A percentile compares a stretch with the other conserved stretches of the same genome.
Conservation (phyloP, 352 stramenopile species). For the Phytophthora sp. region DNA sequence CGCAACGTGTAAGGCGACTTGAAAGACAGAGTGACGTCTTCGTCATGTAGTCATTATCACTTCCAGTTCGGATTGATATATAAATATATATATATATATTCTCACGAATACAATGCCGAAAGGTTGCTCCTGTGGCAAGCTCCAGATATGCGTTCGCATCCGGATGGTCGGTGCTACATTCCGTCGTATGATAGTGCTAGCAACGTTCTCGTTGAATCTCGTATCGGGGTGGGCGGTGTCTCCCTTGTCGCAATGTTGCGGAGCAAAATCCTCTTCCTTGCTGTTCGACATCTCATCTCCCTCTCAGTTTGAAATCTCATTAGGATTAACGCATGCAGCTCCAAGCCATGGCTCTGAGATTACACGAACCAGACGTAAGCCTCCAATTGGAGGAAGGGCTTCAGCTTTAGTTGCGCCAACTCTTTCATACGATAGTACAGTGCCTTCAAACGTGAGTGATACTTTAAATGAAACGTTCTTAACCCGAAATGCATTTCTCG, state of each 20-base stretch:
- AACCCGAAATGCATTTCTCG: not conserved
- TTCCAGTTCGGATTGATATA: not conserved
- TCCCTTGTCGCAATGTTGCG: too few species aligned
- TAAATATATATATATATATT: too few species aligned
- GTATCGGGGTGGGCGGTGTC: too few species aligned
- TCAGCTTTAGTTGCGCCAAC: not conserved
- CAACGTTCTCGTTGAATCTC: too few species aligned
- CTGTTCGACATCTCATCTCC: not conserved
- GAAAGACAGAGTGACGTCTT: not conserved
- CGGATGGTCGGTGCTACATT: too few species aligned
- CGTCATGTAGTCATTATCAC: not conserved
- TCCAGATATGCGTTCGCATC: too few species aligned
- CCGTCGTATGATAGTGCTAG: too few species aligned
- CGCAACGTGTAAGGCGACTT: slow-evolving; percentile 11
- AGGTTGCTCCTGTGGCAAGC: too few species aligned
- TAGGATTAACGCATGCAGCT: not conserved
- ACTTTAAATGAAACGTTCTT: not conserved
- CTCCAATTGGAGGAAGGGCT: not conserved
- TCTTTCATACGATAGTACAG: not conserved
- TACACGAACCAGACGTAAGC: not conserved
- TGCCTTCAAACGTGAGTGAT: not conserved
- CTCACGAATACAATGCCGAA: too few species aligned
- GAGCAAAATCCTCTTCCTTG: too few species aligned
- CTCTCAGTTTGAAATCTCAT: too few species aligned
- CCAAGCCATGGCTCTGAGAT: not conserved